phyloP scores from a whole-genome alignment of 495 filamentous ascomycete genomes.

The Coniosporium apollinis region DNA sequence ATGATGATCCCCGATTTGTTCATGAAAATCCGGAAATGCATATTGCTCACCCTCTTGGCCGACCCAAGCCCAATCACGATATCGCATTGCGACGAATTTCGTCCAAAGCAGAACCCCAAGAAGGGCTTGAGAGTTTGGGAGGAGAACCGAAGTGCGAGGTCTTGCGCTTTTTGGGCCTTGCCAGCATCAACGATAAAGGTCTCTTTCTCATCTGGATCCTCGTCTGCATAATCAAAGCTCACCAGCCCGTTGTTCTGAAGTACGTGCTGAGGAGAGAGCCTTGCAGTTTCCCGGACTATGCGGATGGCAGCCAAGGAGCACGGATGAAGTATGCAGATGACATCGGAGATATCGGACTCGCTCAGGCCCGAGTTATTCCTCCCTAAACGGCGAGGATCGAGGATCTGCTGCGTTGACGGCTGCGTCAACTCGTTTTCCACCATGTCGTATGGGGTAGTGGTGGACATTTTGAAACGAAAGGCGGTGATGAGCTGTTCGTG shows the following conservation, averaged over 20 bases:
- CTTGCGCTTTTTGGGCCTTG: constrained; percentile 19
- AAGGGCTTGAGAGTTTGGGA: constrained; percentile 44
- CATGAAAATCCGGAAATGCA: constrained; percentile 81
- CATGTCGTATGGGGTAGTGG: too few relatives aligned
- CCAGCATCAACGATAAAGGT: constrained; percentile 28
- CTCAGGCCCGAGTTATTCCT: constrained; percentile 59
- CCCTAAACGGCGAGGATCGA: constrained; percentile 64
- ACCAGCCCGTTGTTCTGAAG: constrained; percentile 17
- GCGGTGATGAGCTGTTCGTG: too few relatives aligned
- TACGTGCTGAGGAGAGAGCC: constrained; percentile 39
- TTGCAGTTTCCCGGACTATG: constrained; percentile 42
- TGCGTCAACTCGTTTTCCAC: constrained; percentile 33
- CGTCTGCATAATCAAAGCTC: constrained; percentile 6
- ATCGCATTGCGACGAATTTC: constrained; percentile 55
- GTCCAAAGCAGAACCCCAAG: constrained; percentile 71
- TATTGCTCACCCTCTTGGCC: constrained; percentile 57
- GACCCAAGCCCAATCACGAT: constrained; percentile 47
- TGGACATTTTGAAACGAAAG: too few relatives aligned
- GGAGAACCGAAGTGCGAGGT: constrained; percentile 69
- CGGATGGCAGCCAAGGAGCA: constrained; percentile 50
- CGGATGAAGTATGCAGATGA: constrained; percentile 78
- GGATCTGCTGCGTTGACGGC: constrained; percentile 61
- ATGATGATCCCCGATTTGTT: constrained; percentile 66
- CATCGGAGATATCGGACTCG: constrained; percentile 67
- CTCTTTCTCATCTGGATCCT: constrained; percentile 28